phyloP scores from a whole-genome alignment of 2,329 filamentous ascomycete species.

The Trichoderma sp. region DNA sequence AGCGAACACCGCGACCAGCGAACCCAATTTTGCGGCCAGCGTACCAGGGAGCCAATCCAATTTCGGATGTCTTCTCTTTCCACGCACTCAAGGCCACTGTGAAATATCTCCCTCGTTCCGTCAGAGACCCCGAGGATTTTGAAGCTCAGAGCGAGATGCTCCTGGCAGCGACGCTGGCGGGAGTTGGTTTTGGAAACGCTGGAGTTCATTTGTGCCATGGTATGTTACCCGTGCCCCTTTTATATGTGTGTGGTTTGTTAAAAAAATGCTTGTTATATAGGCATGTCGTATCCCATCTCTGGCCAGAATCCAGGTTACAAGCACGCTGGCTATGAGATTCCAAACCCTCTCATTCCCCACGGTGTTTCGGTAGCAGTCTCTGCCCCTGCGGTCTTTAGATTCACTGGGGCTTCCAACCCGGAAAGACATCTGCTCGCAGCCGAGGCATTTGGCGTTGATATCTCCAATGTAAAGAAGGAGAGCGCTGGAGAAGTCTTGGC shows the following conservation, averaged over 20 bases:
- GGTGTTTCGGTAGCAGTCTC: slow-evolving; percentile 94
- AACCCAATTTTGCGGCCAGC: slow-evolving; percentile 92
- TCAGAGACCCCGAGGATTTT: slow-evolving; percentile 83
- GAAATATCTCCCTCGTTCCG: slow-evolving; percentile 88
- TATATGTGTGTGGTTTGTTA: neutral
- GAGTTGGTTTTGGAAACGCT: slow-evolving; percentile 96
- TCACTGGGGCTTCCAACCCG: slow-evolving; percentile 89
- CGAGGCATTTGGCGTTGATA: slow-evolving; percentile 87
- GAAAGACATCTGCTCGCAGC: slow-evolving; percentile 89
- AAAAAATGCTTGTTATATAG: slow-evolving; percentile 42
- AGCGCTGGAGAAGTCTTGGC: slow-evolving; percentile 86
- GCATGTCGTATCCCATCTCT: slow-evolving; percentile 98
- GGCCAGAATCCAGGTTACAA: slow-evolving; percentile 90
- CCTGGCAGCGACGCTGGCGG: slow-evolving; percentile 88
- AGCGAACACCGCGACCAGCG: slow-evolving; percentile 78
- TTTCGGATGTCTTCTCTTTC: slow-evolving; percentile 95
- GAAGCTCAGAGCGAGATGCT: slow-evolving; percentile 97
- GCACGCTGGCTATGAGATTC: slow-evolving; percentile 82
- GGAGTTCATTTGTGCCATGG: slow-evolving; percentile 80
- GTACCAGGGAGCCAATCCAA: slow-evolving; percentile 97
- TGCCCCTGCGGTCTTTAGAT: slow-evolving; percentile 89
- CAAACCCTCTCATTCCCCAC: slow-evolving; percentile 84
- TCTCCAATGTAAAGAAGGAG: slow-evolving; percentile 83
- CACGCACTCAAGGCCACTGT: slow-evolving; percentile 81
- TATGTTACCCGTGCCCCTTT: slow-evolving; percentile 39